Evolutionary conservation across 495 filamentous ascomycete species (phyloP).

Genomic region (Xylaria castorea): DNA sequence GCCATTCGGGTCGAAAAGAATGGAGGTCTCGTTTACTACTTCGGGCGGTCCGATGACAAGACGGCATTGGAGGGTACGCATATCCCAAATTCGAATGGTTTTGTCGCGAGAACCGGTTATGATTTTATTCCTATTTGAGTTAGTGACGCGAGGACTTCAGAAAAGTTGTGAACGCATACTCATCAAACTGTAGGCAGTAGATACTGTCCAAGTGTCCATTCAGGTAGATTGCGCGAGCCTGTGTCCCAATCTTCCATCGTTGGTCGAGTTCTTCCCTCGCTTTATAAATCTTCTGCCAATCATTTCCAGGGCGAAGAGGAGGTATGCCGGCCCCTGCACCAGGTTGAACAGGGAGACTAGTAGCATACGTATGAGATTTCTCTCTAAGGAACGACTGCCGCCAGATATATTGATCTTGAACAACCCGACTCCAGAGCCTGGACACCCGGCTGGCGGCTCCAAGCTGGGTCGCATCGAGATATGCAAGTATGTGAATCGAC

Average conservation of each 20-base stretch:
- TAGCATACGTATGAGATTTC: constrained; percentile 64
- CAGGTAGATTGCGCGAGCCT: constrained; percentile 80
- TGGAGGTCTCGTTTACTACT: constrained; percentile 50
- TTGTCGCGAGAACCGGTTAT: constrained; percentile 95
- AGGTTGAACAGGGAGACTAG: constrained; percentile 50
- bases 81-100: constrained; percentile 95
- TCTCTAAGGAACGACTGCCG: constrained; percentile 74
- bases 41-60: constrained; percentile 74
- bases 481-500: constrained; percentile 71
- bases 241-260: constrained; percentile 76
- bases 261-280: constrained; percentile 75
- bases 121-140: constrained; percentile 75
- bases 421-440: constrained; percentile 65
- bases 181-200: constrained; percentile 97
- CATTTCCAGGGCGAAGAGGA: constrained; percentile 55
- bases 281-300: constrained; percentile 88
- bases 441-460: constrained; percentile 67
- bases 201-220: constrained; percentile 94
- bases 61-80: constrained; percentile 79
- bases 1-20: constrained; percentile 53
- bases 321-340: constrained; percentile 58
- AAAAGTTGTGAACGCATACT: constrained; percentile 60
- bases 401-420: constrained; percentile 76
- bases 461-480: constrained; percentile 72
- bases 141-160: constrained; percentile 28